Evolutionary conservation across 257 asterid genomes (phyloP), one percentile per base, ranked within the genome.

Genomic region (Cruciata laevipes): DNA sequence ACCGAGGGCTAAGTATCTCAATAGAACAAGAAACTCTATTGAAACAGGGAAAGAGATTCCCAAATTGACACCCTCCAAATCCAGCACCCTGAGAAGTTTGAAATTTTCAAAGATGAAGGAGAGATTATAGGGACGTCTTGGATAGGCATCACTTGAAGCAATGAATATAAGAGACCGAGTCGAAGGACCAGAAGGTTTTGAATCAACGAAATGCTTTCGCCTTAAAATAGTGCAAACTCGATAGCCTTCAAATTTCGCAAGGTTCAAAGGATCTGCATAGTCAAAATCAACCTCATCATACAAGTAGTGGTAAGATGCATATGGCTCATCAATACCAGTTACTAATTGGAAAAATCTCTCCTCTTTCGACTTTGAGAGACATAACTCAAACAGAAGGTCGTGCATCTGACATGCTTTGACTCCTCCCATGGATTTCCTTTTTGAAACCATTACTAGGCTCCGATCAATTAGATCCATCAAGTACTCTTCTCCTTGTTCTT

Each of bases 391-490:
- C 20, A 52, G 23, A 18, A 52, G 58, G 23, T 14, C 58, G 16
- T 52, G 58, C 58, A 52, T 52, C 23, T 18, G 58, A 52, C 58
- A 52, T 52, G 58, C 20, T 52, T 52, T 52, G 18, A 52, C 58
- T 20, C 58, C 58, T 52, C 58, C 58, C 5, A 6, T 52, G 58
- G 58, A 52, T 52, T 52, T 52, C 58, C 58, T 52, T 52, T 52
- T 52, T 8, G 23, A 16, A 12, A 52, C 23, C 20, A 52, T 52
- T 18, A 52, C 20, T 52, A 52, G 58, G 58, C n/a, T 18, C 23
- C 58, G 58, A 52, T 52, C 58, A 52, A 52, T 14, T 52, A 52
- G 58, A 3, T 52, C 58, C 58, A 52, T 52, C 58, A 52, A 7
- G 13, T 20, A 16, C 18, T 52, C 58, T 14, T 52, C 58, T 52